Evolutionary conservation across 2,329 filamentous ascomycete genomes (phyloP).

Genomic region (Teratosphaeriaceae sp.): DNA sequence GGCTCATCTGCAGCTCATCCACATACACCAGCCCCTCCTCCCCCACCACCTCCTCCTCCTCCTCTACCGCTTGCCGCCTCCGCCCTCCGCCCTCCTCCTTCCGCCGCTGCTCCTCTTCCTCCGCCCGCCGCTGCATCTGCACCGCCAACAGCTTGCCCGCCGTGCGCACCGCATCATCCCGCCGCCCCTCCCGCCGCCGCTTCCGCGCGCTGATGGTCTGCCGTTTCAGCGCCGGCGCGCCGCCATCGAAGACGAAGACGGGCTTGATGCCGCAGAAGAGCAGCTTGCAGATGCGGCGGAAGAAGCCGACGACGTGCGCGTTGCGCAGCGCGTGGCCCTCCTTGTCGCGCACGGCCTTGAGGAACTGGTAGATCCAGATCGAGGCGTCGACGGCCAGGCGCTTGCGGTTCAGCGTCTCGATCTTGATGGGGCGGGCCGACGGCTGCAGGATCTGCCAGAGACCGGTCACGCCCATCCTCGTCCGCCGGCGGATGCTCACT

Average conservation of each 20-base stretch:
- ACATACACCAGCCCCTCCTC: conserved; percentile 78
- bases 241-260: conserved; percentile 97
- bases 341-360: conserved; percentile 97
- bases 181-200: conserved; percentile 72
- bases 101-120: conserved; percentile 70
- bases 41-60: conserved; percentile 51
- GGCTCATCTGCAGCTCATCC: conserved; percentile 78
- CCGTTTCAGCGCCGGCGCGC: conserved; percentile 82
- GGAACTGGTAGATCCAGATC: conserved; percentile 99
- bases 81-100: conserved; percentile 34
- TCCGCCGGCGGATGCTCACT: neutral
- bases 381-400: conserved; percentile 95
- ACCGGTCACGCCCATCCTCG: conserved; percentile 86
- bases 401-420: conserved; percentile 93
- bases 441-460: conserved; percentile 96
- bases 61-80: conserved; percentile 9
- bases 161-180: conserved; percentile 88
- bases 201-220: conserved; percentile 80
- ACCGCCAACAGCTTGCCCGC: conserved; percentile 86
- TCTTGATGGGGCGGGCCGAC: conserved; percentile 89
- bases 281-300: conserved; percentile 94
- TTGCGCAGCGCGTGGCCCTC: conserved; percentile 96
- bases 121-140: conserved; percentile 85
- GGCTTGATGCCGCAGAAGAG: conserved; percentile 94
- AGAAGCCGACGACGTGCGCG: conserved; percentile 95